Conservation (phyloP, 352 stramenopile genomes). For the Globisporangium viniferum region DNA sequence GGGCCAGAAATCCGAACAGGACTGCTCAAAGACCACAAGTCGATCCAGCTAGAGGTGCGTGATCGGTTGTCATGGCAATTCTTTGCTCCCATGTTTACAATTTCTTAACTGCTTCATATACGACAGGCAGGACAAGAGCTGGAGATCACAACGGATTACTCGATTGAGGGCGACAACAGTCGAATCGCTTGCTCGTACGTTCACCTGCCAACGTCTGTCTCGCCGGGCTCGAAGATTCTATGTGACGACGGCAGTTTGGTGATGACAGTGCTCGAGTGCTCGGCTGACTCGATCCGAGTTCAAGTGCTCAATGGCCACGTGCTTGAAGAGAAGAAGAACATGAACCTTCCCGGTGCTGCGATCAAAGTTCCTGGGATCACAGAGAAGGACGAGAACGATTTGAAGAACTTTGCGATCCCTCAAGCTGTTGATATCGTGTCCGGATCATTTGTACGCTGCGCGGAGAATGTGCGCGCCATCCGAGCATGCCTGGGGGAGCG, state of each 20-base stretch:
- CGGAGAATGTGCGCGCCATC: conserved; percentile 92
- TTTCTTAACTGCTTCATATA: background rate
- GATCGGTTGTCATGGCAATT: background rate
- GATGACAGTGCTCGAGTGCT: conserved; percentile 88
- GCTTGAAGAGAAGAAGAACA: conserved; percentile 97
- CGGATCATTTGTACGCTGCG: conserved; percentile 98
- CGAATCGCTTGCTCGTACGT: conserved; percentile 94
- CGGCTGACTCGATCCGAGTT: conserved; percentile 70
- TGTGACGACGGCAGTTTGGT: conserved; percentile 95
- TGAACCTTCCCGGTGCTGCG: conserved; percentile 92
- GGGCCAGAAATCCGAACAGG: conserved; percentile 96
- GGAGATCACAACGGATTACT: conserved; percentile 91
- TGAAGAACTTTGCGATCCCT: conserved; percentile 95
- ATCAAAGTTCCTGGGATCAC: conserved; percentile 93
- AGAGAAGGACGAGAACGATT: conserved; percentile 91
- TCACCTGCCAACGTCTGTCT: conserved; percentile 91
- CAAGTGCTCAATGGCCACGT: conserved; percentile 83
- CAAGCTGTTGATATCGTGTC: conserved; percentile 98
- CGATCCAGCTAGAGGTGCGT: conserved; percentile 60
- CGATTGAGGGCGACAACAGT: conserved; percentile 62
- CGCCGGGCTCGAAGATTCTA: conserved; percentile 92
- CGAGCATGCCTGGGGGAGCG: conserved; percentile 80
- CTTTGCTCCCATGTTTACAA: background rate
- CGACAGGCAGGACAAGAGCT: conserved; percentile 66
- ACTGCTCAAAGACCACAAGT: conserved; percentile 63